phyloP scores from a whole-genome alignment of 2,329 filamentous ascomycete species.

The Xylaria sp. region DNA sequence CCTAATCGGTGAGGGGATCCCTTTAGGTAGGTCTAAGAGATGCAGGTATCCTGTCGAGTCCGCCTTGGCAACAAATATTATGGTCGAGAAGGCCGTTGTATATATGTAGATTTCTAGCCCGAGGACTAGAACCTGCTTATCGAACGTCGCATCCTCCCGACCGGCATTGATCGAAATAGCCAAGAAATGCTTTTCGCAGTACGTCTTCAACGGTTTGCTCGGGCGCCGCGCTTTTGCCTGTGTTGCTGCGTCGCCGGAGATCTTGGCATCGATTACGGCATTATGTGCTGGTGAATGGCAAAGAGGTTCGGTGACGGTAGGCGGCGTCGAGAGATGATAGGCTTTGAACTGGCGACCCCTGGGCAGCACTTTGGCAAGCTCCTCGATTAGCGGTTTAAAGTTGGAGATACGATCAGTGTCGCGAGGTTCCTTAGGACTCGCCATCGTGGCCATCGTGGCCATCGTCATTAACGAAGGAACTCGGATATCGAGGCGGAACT shows the following conservation, averaged over 20 bases:
- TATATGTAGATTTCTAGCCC: constrained; percentile 89
- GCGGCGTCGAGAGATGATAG: constrained; percentile 86
- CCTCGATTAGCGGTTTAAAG: constrained; percentile 40
- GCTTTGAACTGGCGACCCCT: constrained; percentile 64
- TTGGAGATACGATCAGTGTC: constrained; percentile 19
- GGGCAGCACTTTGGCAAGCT: constrained; percentile 56
- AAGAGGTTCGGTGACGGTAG: constrained; percentile 72
- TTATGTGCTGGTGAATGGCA: constrained; percentile 74
- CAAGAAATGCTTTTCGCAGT: constrained; percentile 81
- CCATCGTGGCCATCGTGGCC: constrained; percentile 26
- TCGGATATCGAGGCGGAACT: background rate
- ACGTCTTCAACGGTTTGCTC: constrained; percentile 57
- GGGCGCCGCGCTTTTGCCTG: constrained; percentile 63
- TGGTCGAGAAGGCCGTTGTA: constrained; percentile 77
- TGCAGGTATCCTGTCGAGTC: constrained; percentile 90
- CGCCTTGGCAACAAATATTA: constrained; percentile 93
- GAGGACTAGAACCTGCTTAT: constrained; percentile 68
- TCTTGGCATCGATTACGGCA: constrained; percentile 8
- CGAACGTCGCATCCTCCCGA: constrained; percentile 14
- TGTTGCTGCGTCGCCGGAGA: background rate
- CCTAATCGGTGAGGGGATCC: constrained; percentile 73
- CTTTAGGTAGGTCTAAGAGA: constrained; percentile 63
- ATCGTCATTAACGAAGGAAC: background rate
- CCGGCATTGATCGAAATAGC: constrained; percentile 51
- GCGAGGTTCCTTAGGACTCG: constrained; percentile 10